Evolutionary conservation across 2,329 filamentous ascomycete genomes (phyloP).

Genomic region (Cercospora berteroae): DNA sequence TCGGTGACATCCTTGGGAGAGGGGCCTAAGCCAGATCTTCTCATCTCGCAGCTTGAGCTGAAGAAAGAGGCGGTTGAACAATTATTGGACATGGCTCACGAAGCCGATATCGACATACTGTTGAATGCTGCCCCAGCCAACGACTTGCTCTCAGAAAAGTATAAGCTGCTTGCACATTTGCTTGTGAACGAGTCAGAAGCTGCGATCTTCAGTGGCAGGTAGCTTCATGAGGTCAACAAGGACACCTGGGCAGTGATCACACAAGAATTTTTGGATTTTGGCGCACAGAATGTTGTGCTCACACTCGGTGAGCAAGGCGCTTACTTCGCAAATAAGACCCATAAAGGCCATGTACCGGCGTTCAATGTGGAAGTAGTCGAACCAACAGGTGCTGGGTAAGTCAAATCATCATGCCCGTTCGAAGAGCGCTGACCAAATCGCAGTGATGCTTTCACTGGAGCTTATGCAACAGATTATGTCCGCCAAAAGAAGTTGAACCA

Average conservation of each 20-base stretch:
- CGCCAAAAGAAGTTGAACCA: background rate
- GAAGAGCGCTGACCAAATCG: background rate
- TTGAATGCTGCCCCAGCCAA: background rate
- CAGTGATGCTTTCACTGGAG: background rate
- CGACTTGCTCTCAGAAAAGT: background rate
- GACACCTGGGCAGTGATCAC: background rate
- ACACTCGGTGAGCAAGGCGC: background rate
- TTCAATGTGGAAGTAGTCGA: background rate
- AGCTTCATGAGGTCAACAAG: background rate
- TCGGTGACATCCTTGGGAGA: background rate
- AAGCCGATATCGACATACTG: background rate
- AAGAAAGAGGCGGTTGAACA: background rate
- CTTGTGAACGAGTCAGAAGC: background rate
- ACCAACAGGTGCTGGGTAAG: background rate
- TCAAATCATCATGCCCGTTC: background rate
- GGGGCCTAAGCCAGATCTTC: background rate
- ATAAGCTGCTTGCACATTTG: background rate
- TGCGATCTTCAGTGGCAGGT: background rate
- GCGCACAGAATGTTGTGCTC: background rate
- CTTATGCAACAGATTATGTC: background rate
- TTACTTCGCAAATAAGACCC: background rate
- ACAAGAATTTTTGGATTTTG: background rate
- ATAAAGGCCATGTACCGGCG: background rate
- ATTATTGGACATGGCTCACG: background rate
- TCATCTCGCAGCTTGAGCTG: background rate